Conservation (phyloP, 306 rosid genomes). For the Fragaria nilgerrensis region DNA sequence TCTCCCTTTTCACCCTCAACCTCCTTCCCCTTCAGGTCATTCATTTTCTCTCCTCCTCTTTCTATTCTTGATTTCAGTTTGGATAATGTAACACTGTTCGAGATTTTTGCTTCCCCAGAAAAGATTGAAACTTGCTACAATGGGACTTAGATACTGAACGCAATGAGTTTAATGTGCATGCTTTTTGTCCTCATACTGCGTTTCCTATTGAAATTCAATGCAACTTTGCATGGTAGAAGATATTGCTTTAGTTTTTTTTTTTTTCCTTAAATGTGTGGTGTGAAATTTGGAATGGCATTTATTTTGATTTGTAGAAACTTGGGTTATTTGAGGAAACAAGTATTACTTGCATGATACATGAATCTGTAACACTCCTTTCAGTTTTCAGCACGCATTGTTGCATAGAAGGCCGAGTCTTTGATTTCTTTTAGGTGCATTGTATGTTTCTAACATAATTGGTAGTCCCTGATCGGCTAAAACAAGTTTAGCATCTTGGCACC, state of each 20-base stretch:
- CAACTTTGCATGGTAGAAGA: neutral
- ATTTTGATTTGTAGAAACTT: neutral
- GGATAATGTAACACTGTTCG: neutral
- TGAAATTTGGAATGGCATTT: neutral
- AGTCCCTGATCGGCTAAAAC: neutral
- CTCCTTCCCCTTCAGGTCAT: constrained; percentile 53
- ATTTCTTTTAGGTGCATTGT: neutral
- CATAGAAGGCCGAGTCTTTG: neutral
- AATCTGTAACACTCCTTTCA: neutral
- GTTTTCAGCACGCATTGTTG: neutral
- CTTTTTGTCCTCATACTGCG: neutral
- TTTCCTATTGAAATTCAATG: neutral
- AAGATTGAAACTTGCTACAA: neutral
- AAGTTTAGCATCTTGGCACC: neutral
- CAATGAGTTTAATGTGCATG: neutral
- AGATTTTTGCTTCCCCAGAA: neutral
- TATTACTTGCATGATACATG: neutral
- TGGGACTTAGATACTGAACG: neutral
- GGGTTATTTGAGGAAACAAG: neutral
- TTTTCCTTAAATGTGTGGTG: neutral
- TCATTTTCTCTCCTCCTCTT: neutral
- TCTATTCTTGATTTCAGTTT: neutral
- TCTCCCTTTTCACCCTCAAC: constrained; percentile 38
- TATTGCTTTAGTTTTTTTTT: neutral
- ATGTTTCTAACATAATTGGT: neutral